Conservation (phyloP, 1,139 yeast species). For the Taphrina pruni region DNA sequence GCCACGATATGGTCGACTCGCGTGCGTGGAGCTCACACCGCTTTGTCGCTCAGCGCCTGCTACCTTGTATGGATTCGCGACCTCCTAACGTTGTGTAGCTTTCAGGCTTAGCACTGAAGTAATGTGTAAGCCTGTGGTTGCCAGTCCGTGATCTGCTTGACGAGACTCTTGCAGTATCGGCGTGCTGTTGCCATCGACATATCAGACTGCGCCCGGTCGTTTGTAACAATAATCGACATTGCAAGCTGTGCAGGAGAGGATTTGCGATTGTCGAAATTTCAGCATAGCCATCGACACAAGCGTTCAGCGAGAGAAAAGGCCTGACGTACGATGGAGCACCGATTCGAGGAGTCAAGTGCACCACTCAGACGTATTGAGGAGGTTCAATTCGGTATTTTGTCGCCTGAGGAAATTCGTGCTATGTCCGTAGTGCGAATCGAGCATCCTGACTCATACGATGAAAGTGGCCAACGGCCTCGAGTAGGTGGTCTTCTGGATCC, state of each 20-base stretch:
- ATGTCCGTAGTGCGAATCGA: slow-evolving; percentile 40
- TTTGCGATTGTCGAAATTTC: not conserved
- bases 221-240: not conserved
- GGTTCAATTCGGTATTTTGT: slow-evolving; percentile 95
- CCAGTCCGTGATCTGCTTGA: not conserved
- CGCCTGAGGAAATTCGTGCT: slow-evolving; percentile 88
- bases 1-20: not conserved
- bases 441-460: slow-evolving; percentile 99
- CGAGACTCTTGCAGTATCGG: not conserved
- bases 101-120: no score
- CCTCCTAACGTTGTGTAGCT: no score
- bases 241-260: not conserved
- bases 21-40: slow-evolving; percentile 2
- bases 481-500: slow-evolving; percentile 98
- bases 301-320: not conserved
- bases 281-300: not conserved
- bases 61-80: not conserved
- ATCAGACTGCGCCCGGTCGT: not conserved
- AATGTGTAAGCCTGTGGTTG: slow-evolving; percentile 1
- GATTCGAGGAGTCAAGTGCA: slow-evolving; percentile 40
- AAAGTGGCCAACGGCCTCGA: slow-evolving; percentile 89
- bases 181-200: slow-evolving; percentile 4
- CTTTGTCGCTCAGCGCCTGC: slow-evolving; percentile 8
- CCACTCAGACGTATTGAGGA: slow-evolving; percentile 47
- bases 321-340: slow-evolving; percentile 28